Conservation (phyloP, 257 asterid species). For the Lavandula angustifolia region DNA sequence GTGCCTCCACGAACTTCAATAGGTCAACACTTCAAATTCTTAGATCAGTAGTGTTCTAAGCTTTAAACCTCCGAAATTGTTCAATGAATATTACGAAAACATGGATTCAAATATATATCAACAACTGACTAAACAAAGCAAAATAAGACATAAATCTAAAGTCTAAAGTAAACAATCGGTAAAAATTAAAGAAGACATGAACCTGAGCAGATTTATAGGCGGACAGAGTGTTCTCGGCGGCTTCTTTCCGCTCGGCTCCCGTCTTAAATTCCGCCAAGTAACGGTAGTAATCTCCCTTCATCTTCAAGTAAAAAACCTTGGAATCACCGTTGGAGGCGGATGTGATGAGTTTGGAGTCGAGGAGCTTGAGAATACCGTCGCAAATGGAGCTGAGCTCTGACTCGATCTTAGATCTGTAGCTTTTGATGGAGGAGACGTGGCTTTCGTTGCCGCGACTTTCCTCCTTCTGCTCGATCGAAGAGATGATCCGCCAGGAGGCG, state of each 20-base stretch:
- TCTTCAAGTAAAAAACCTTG: conserved; percentile 86
- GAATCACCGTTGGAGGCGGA: conserved; percentile 68
- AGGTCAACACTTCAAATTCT: conserved; percentile 1
- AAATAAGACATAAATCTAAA: background rate
- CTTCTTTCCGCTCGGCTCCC: conserved; percentile 73
- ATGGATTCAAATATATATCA: conserved; percentile 10
- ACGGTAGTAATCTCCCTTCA: conserved; percentile 88
- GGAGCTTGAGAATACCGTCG: conserved; percentile 71
- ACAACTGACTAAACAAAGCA: background rate
- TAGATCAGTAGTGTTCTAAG: background rate
- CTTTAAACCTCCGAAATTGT: conserved; percentile 8
- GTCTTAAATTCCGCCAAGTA: conserved; percentile 83
- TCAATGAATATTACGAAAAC: background rate
- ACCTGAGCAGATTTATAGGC: conserved; percentile 96
- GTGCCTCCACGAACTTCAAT: background rate
- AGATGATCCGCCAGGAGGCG: conserved; percentile 77
- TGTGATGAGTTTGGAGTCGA: conserved; percentile 73
- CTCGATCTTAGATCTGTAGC: conserved; percentile 83
- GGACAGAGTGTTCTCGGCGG: conserved; percentile 85
- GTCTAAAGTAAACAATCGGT: background rate
- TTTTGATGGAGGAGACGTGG: conserved; percentile 65
- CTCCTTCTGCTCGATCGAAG: conserved; percentile 86
- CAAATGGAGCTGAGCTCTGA: conserved; percentile 71
- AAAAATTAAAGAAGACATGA: background rate
- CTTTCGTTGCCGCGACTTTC: conserved; percentile 83